Evolutionary conservation across 2,329 filamentous ascomycete genomes (phyloP).

Genomic region (Periconia sp.): DNA sequence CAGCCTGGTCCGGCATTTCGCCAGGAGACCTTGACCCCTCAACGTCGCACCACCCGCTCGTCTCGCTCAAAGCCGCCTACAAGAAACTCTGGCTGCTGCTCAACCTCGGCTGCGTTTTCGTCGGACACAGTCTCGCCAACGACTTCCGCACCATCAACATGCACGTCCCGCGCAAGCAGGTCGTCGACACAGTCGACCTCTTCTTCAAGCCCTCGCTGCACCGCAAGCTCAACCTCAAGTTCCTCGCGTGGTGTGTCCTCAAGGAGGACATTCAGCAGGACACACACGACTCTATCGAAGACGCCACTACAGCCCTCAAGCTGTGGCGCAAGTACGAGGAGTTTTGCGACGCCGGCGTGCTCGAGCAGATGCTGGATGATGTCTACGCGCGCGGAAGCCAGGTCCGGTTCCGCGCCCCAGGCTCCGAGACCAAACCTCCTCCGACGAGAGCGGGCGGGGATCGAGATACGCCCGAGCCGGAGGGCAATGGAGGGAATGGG

Average conservation of each 20-base stretch:
- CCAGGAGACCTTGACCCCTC: conserved; percentile 80
- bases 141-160: conserved; percentile 99
- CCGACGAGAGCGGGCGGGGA: conserved; percentile 35
- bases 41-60: conserved; percentile 77
- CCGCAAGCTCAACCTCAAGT: conserved; percentile 87
- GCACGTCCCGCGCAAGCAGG: conserved; percentile 84
- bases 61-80: conserved; percentile 88
- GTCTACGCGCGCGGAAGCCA: conserved; percentile 71
- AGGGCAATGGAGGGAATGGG: conserved; percentile 26
- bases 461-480: conserved; percentile 58
- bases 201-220: conserved; percentile 81
- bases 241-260: conserved; percentile 82
- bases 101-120: conserved; percentile 90
- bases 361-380: conserved; percentile 81
- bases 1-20: conserved; percentile 88
- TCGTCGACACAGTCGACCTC: conserved; percentile 90
- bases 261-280: conserved; percentile 93
- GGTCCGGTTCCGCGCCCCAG: conserved; percentile 46
- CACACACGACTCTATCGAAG: conserved; percentile 93
- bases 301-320: conserved; percentile 86
- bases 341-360: conserved; percentile 80
- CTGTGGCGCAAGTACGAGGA: conserved; percentile 89
- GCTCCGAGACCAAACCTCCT: conserved; percentile 19
- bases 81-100: conserved; percentile 97
- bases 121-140: conserved; percentile 89